Evolutionary conservation across 257 asterid species (phyloP).

Genomic region (Craterostigma plantagineum): DNA sequence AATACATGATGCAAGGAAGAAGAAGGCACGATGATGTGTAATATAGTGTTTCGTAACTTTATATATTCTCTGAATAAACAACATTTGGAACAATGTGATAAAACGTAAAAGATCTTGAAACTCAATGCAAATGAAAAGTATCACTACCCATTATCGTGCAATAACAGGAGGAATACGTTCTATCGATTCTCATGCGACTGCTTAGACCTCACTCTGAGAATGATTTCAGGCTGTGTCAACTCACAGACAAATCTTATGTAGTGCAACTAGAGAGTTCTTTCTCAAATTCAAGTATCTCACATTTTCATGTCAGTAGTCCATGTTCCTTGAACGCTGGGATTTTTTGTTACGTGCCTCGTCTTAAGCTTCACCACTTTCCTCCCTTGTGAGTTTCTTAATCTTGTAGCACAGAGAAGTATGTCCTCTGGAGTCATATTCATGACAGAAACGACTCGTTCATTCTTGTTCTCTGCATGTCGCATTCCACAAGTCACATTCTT

Average conservation of each 20-base stretch:
- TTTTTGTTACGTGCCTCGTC: conserved; percentile 55
- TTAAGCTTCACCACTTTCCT: conserved; percentile 71
- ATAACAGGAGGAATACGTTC: no score
- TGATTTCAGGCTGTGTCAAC: no score
- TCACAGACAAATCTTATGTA: not conserved
- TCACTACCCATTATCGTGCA: no score
- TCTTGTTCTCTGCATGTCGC: conserved; percentile 42
- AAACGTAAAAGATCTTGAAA: no score
- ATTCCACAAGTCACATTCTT: not conserved
- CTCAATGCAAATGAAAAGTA: no score
- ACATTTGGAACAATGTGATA: no score
- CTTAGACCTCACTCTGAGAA: not conserved
- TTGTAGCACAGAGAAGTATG: conserved; percentile 32
- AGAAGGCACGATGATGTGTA: not conserved
- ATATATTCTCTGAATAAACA: no score
- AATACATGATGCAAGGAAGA: not conserved
- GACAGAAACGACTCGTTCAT: conserved; percentile 66
- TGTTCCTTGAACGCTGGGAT: conserved; percentile 86
- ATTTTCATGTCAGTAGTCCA: conserved; percentile 58
- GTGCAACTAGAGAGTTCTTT: not conserved
- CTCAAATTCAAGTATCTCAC: conserved; percentile 3
- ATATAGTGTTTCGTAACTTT: not conserved
- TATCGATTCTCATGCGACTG: not conserved
- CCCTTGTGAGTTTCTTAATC: conserved; percentile 75
- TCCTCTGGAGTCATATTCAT: conserved; percentile 64